Conservation (phyloP, 129 eudicot genomes). For the Artemisia argyi region DNA sequence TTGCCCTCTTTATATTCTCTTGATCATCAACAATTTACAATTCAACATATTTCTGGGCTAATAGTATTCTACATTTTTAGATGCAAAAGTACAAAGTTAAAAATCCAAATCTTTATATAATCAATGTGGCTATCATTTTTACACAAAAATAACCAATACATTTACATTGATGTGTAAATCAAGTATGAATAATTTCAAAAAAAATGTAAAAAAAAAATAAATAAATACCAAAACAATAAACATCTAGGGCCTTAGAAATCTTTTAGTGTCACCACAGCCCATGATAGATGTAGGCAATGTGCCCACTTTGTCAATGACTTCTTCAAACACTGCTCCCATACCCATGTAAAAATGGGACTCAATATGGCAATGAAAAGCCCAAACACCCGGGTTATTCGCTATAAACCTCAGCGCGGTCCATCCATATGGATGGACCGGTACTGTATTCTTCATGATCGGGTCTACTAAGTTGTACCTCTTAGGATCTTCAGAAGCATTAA, state of each 20-base stretch:
- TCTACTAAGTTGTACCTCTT: conserved; percentile 56
- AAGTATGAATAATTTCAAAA: conserved; percentile 1
- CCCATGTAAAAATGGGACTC: conserved; percentile 89
- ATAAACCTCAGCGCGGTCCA: conserved; percentile 89
- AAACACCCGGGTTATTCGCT: conserved; percentile 90
- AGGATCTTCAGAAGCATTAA: conserved; percentile 47
- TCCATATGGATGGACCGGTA: conserved; percentile 69
- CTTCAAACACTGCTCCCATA: conserved; percentile 85
- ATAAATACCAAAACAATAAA: background rate
- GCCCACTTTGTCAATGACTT: conserved; percentile 67
- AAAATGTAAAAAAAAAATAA: background rate
- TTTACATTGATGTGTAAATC: conserved; percentile 2
- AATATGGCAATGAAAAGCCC: conserved; percentile 96
- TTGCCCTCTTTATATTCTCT: too few species aligned
- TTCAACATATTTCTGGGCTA: too few species aligned
- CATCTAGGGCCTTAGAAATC: conserved; percentile 44
- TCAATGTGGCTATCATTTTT: background rate
- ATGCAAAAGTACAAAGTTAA: background rate
- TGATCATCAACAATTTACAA: too few species aligned
- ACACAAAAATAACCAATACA: background rate
- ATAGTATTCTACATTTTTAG: background rate
- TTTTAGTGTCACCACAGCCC: conserved; percentile 79
- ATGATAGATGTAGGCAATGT: conserved; percentile 59
- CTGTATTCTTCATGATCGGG: conserved; percentile 87
- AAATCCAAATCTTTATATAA: background rate